These are phyloP conservation scores for Pueraria montana DNA, from an alignment of 306 rosid genomes.

Conservation along the genomic window DNA sequence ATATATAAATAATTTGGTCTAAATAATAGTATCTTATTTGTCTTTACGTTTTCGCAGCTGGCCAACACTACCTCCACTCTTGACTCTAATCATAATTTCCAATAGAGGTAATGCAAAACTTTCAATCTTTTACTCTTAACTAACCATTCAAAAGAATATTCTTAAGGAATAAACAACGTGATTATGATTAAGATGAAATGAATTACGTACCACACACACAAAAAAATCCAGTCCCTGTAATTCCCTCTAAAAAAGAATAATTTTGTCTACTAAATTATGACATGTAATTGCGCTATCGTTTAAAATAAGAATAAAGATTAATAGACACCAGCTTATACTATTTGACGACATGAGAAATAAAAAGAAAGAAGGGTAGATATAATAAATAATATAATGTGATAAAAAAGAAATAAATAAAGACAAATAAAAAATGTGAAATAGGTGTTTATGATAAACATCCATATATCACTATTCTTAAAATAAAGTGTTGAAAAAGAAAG, in stretches of 20 bases:
- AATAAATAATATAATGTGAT: too few relatives aligned
- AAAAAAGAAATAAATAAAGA: background rate
- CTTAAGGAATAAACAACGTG: slow-evolving; percentile 30
- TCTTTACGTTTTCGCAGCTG: background rate
- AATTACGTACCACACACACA: background rate
- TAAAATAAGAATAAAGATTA: background rate
- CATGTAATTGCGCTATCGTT: background rate
- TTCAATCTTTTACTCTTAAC: background rate
- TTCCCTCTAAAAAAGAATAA: background rate
- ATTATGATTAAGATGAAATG: slow-evolving; percentile 3
- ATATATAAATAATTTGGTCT: background rate
- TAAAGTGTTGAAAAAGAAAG: too few relatives aligned
- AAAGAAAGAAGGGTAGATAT: too few relatives aligned
- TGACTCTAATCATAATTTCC: background rate
- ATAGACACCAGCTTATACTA: background rate
- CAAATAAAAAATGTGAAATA: background rate
- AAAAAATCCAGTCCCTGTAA: too few relatives aligned
- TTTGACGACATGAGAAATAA: background rate
- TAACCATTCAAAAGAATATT: slow-evolving; percentile 46
- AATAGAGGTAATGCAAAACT: background rate
- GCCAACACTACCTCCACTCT: background rate
- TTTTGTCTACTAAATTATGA: background rate
- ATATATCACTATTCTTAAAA: too few relatives aligned
- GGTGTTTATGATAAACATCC: too few relatives aligned
- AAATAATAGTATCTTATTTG: background rate